phyloP scores from a whole-genome alignment of 805 yeast species.

The Zygotorulaspora danielsina region DNA sequence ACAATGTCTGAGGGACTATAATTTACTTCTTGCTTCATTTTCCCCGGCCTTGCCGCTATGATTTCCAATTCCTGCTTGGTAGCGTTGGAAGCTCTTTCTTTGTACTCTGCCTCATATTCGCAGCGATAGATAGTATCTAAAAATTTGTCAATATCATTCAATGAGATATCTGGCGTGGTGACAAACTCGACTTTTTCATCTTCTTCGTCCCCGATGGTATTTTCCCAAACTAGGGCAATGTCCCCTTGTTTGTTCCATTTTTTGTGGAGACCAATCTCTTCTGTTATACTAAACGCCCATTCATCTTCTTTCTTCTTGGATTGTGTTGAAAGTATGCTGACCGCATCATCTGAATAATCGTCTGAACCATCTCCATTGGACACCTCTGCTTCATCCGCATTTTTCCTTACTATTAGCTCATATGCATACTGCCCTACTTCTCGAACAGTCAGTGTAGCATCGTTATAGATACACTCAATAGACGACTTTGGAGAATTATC shows the following conservation, averaged over 20 bases:
- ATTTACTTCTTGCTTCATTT: slow-evolving; percentile 31
- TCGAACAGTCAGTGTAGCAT: slow-evolving; percentile 69
- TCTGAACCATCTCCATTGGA: slow-evolving; percentile 50
- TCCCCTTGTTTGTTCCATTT: slow-evolving; percentile 50
- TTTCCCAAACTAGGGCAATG: slow-evolving; percentile 70
- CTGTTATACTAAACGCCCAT: slow-evolving; percentile 64
- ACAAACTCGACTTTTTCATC: slow-evolving; percentile 83
- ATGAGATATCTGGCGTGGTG: slow-evolving; percentile 55
- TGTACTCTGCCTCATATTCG: slow-evolving; percentile 71
- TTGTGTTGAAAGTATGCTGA: slow-evolving; percentile 32
- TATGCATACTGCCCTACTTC: slow-evolving; percentile 63
- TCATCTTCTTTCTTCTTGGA: slow-evolving; percentile 50
- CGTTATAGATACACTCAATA: slow-evolving; percentile 75
- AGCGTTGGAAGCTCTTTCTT: slow-evolving; percentile 45
- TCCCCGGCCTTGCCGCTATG: slow-evolving; percentile 39
- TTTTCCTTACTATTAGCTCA: slow-evolving; percentile 66
- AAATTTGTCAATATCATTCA: slow-evolving; percentile 54
- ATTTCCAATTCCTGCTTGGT: slow-evolving; percentile 50
- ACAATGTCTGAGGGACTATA: slow-evolving; percentile 19
- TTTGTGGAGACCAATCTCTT: slow-evolving; percentile 53
- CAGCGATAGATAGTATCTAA: slow-evolving; percentile 59
- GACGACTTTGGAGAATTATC: slow-evolving; percentile 84
- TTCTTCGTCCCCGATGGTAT: slow-evolving; percentile 72
- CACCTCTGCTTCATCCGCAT: slow-evolving; percentile 61
- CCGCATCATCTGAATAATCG: slow-evolving; percentile 38